phyloP scores from a whole-genome alignment of 2,329 filamentous ascomycete genomes.

The Ophiostoma novo-ulmi region DNA sequence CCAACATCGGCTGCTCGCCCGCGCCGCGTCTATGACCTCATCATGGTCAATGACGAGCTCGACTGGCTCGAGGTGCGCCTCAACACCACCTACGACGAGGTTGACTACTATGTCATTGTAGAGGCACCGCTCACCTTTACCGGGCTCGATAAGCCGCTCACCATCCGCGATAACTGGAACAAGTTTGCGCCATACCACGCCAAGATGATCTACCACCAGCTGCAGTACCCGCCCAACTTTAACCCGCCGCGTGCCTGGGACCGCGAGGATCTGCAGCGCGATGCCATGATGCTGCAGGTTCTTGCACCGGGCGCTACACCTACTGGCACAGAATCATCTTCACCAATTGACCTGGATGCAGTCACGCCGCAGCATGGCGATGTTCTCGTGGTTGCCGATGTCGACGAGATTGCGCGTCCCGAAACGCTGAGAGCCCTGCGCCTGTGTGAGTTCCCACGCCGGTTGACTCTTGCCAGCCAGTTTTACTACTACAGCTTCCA shows the following conservation, averaged over 20 bases:
- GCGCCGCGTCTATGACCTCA: constrained; percentile 56
- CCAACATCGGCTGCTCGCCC: constrained; percentile 19
- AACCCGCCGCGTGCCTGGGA: constrained; percentile 43
- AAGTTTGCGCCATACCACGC: constrained; percentile 49
- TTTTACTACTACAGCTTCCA: constrained; percentile 58
- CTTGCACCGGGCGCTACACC: constrained; percentile 32
- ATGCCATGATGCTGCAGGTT: constrained; percentile 55
- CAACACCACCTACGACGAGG: constrained; percentile 50
- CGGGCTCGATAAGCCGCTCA: constrained; percentile 49
- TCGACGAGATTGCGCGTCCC: constrained; percentile 56
- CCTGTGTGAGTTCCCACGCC: constrained; percentile 48
- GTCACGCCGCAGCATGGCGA: constrained; percentile 42
- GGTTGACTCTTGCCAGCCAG: constrained; percentile 46
- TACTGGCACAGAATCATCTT: background rate
- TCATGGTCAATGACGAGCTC: constrained; percentile 59
- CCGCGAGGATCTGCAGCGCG: constrained; percentile 46
- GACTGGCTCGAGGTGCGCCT: constrained; percentile 63
- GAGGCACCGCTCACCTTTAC: constrained; percentile 57
- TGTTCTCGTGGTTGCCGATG: constrained; percentile 55
- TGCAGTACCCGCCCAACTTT: constrained; percentile 43
- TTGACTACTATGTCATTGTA: constrained; percentile 62
- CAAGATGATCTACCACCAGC: constrained; percentile 57
- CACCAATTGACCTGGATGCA: constrained; percentile 29
- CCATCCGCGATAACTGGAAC: constrained; percentile 48
- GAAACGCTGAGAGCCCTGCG: constrained; percentile 45